Evolutionary conservation across 106 monocot genomes (phyloP).

Genomic region (Triglochin maritima): DNA sequence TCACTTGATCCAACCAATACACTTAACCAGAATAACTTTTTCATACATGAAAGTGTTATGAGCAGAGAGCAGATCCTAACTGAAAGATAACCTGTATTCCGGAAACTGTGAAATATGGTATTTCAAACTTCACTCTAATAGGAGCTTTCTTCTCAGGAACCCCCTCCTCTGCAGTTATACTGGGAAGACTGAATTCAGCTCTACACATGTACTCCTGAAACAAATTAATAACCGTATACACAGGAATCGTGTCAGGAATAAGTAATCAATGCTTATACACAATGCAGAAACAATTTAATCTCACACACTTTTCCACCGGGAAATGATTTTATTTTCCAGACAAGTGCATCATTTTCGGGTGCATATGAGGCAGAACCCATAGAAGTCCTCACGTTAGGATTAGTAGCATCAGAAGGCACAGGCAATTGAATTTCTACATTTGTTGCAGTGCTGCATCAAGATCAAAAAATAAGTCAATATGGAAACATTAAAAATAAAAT

Average conservation of each 20-base stretch:
- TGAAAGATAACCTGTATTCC: slow-evolving; percentile 64
- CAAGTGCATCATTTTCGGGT: slow-evolving; percentile 86
- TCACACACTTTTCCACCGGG: slow-evolving; percentile 83
- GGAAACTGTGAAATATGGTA: slow-evolving; percentile 92
- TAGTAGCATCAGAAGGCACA: slow-evolving; percentile 78
- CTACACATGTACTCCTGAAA: slow-evolving; percentile 87
- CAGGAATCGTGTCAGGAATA: too few species aligned
- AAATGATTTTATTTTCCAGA: slow-evolving; percentile 99
- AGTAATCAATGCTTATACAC: too few species aligned
- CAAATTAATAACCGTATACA: neutral
- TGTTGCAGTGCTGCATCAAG: slow-evolving; percentile 65
- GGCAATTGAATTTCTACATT: slow-evolving; percentile 95
- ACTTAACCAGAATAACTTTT: too few species aligned
- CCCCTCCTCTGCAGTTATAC: slow-evolving; percentile 75
- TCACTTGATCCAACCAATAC: too few species aligned
- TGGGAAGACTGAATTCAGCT: slow-evolving; percentile 92
- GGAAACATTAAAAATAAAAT: neutral
- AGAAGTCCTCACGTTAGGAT: slow-evolving; percentile 80
- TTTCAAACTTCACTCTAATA: slow-evolving; percentile 94
- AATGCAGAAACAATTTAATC: neutral
- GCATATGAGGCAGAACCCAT: slow-evolving; percentile 96
- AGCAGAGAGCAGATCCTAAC: neutral
- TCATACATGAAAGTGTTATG: too few species aligned
- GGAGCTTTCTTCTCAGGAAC: slow-evolving; percentile 87
- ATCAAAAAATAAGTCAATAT: neutral